phyloP scores from a whole-genome alignment of 768 basidiomycete species.

The Suillus subalutaceus region DNA sequence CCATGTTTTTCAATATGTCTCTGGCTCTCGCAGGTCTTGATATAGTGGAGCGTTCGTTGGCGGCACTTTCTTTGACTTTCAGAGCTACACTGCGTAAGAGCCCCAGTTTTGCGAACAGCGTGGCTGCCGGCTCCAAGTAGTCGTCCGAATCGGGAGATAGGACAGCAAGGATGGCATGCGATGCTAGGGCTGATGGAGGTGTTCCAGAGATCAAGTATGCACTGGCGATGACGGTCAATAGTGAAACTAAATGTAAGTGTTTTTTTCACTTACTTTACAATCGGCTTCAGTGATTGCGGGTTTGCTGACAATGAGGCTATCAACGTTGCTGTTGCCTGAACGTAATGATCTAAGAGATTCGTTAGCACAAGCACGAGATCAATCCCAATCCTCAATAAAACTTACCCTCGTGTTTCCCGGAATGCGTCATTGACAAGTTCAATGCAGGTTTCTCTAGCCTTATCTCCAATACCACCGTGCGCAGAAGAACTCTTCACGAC shows the following conservation, averaged over 20 bases:
- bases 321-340: conserved; percentile 63
- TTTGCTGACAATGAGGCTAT: conserved; percentile 65
- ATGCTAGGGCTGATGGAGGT: conserved; percentile 62
- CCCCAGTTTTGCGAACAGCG: conserved; percentile 66
- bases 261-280: conserved; percentile 63
- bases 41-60: conserved; percentile 70
- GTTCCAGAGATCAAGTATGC: conserved; percentile 69
- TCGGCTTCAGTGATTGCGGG: conserved; percentile 61
- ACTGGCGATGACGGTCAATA: conserved; percentile 36
- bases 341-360: conserved; percentile 60
- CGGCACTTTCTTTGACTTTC: conserved; percentile 72
- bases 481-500: conserved; percentile 65
- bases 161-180: conserved; percentile 60
- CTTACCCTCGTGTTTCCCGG: conserved; percentile 67
- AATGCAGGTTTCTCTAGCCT: conserved; percentile 68
- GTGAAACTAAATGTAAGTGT: conserved; percentile 3
- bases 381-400: background rate
- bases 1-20: conserved; percentile 57
- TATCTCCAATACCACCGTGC: conserved; percentile 74
- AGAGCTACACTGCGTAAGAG: conserved; percentile 65
- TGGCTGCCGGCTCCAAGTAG: conserved; percentile 23
- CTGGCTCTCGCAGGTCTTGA: conserved; percentile 80
- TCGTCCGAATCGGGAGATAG: conserved; percentile 50
- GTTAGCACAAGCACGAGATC: conserved; percentile 14
- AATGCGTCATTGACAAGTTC: conserved; percentile 83